Base-by-base conservation (phyloP, 441 rosid genomes). In the Erysimum pusillum region DNA sequence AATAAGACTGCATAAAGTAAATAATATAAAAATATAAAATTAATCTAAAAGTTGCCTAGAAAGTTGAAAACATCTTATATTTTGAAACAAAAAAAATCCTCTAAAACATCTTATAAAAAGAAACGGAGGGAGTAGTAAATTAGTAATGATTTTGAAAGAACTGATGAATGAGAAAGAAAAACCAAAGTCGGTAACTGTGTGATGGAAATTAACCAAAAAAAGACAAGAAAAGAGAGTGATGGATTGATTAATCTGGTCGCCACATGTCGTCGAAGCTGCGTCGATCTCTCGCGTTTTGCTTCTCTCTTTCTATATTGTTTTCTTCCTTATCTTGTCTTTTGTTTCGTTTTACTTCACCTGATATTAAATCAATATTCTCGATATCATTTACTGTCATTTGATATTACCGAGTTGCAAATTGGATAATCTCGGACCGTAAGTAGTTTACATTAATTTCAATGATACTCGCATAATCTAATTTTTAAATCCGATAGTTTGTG, bases 211-310 rank as follows among this genome's bases (percentile, higher is more conserved):
- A 22, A 22, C 25, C 25, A 22, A 22, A 22, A 22, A 22, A 22
- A 22, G 25, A 22, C 1, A 22, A 22, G 25, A 22, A 41, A 41
- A 65, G 41, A 63, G 66, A 67, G 42, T 36, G 78, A 65, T n/a
- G 38, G 20, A 35, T 41, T 56, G 20, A 35, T 41, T 56, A 45
- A 60, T 75, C 25, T 58, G 8, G 28, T 28, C 48, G 54, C 68
- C 67, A 67, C 68, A 65, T 60, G 60, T 48, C 36, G 10, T 20
- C 1, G 9, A 59, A 14, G 74, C 79, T 67, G 79, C 68, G 68
- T 75, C 79, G 68, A 51, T 60, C 38, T 49, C 71, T 75, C 79
- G 79, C 79, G 74, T 75, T 75, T 75, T 48, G 45, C 62, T 28
- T 67, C 59, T 58, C 35, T 45, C 51, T 57, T 45, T 54, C 51